These are phyloP conservation scores for Fusarium bactridioides DNA, from an alignment of 2,329 filamentous ascomycete genomes.

Conservation along the genomic window DNA sequence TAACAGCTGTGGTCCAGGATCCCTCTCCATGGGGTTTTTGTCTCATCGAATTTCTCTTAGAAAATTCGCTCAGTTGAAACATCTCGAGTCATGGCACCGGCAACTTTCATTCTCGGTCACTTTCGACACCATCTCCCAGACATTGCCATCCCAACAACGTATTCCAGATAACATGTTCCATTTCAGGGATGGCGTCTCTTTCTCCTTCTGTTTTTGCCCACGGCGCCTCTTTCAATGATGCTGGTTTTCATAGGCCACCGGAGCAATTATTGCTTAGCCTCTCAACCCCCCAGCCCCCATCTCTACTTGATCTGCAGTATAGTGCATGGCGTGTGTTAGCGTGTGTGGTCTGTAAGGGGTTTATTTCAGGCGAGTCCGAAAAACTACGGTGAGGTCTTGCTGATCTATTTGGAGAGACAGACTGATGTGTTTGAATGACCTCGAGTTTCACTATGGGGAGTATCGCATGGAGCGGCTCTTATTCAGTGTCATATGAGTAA, in stretches of 20 bases:
- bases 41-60: background rate
- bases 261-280: constrained; percentile 9
- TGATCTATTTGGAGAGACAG: background rate
- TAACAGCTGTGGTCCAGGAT: background rate
- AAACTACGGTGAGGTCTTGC: background rate
- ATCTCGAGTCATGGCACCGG: constrained; percentile 20
- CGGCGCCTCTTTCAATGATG: background rate
- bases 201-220: constrained; percentile 13
- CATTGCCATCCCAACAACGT: background rate
- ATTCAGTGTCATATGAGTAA: background rate
- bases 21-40: background rate
- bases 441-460: background rate
- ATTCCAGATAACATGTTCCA: background rate
- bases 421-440: background rate
- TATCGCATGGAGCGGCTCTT: constrained; percentile 1
- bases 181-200: background rate
- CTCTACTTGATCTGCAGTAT: constrained; percentile 1
- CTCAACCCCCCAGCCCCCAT: constrained; percentile 8
- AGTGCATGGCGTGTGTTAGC: constrained; percentile 15
- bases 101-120: background rate
- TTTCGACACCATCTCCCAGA: background rate
- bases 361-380: background rate
- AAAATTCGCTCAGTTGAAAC: constrained; percentile 7
- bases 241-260: constrained; percentile 1
- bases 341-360: background rate